Base-by-base conservation (phyloP, 192 early-diverging fungal species). In the Backusella macrospora region DNA sequence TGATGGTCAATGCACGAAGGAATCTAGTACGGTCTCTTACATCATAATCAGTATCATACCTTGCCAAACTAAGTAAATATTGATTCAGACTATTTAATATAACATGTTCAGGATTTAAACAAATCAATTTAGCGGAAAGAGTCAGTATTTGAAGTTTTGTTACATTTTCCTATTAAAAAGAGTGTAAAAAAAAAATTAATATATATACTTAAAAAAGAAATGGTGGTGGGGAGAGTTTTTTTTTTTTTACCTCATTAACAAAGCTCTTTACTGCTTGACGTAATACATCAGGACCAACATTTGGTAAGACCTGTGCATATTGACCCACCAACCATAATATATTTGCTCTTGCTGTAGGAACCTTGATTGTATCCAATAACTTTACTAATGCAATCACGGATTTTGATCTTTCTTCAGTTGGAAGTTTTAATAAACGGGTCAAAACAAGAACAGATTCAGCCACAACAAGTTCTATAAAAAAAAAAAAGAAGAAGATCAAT, bases 1-100 rank as follows among this genome's bases (percentile, higher is more conserved):
- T 65, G 7, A 79, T 67, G 46, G 73, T 76, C 47, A 79, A 55
- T 5, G 76, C 85, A 49, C 86, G 85, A 21, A 94, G 79, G 65
- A 95, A 87, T 49, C 98, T 81, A 10, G 93, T 92, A 13, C 95
- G 89, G 72, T 99, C 98, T 23, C 98, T 86, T 3, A 98, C 90
- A 75, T 96, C 95, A 71, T 92, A 97, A 75, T 91, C 86, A 18
- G 87, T 79, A 80, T 99, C 98, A 75, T 91, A 98, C n/a, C 93
- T 82, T 2, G 96, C 95, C 71, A 99, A 80, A 45, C 95, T 90
- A 55, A 96, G 88, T 38, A 95, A 76, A 80, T 96, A 95, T 52
- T 90, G 84, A 46, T 91, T 86, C 21, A 95, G 72, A 0, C 81
- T 76, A 6, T 72, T 71, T 44, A 88, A 68, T 0, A 81, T 87